A percentile compares a stretch with the other conserved stretches of the same genome.
Conservation (phyloP, 441 rosid genomes). For the Lepidium campestre region DNA sequence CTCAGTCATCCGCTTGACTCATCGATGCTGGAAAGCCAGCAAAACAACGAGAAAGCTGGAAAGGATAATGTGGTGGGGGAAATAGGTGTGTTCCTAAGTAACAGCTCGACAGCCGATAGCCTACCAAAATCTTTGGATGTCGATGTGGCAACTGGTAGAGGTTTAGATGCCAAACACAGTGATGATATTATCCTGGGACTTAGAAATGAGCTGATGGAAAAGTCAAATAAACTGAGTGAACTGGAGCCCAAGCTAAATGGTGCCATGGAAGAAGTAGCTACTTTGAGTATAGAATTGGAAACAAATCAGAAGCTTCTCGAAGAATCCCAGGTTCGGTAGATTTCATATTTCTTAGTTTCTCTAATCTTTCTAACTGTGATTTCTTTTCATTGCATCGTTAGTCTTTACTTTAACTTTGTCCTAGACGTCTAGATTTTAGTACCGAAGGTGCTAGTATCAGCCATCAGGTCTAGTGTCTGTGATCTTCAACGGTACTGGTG, state of each 20-base stretch:
- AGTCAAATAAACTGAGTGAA: slow-evolving; percentile 55
- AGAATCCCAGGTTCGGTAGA: slow-evolving; percentile 81
- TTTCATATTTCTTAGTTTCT: background rate
- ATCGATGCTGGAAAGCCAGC: slow-evolving; percentile 74
- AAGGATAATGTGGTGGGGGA: slow-evolving; percentile 57
- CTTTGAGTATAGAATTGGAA: slow-evolving; percentile 72
- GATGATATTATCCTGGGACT: slow-evolving; percentile 47
- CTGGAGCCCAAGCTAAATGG: slow-evolving; percentile 58
- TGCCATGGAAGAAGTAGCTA: slow-evolving; percentile 64
- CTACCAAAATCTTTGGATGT: slow-evolving; percentile 46
- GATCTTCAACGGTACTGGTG: background rate
- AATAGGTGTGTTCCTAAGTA: slow-evolving; percentile 60
- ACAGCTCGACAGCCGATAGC: slow-evolving; percentile 88
- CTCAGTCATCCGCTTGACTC: slow-evolving; percentile 66
- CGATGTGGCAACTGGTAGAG: slow-evolving; percentile 35
- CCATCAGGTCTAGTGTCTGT: background rate
- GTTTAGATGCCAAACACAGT: slow-evolving; percentile 34
- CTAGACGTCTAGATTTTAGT: background rate
- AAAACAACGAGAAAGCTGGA: slow-evolving; percentile 50
- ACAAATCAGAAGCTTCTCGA: slow-evolving; percentile 74
- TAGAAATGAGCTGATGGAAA: slow-evolving; percentile 55
- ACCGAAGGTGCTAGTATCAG: background rate
- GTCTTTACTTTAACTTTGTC: background rate
- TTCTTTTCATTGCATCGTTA: background rate
- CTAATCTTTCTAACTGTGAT: background rate